phyloP scores from a whole-genome alignment of 1,139 yeast species.

The Protomyces inundatus region DNA sequence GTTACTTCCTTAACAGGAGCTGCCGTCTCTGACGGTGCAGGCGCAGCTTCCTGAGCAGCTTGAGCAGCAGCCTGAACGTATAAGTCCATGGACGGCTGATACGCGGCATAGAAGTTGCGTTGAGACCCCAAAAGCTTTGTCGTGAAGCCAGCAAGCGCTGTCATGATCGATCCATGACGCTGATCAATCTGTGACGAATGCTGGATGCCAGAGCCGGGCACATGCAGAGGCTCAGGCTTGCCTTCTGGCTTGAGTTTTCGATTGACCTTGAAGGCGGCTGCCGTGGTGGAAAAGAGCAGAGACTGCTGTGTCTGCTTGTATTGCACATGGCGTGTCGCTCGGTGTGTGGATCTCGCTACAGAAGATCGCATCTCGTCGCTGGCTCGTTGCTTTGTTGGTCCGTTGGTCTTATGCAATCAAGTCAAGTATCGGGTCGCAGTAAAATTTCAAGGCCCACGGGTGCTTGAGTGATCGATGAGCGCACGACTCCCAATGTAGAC shows the following conservation, averaged over 20 bases:
- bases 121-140: conserved; percentile 11
- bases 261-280: conserved; percentile 9
- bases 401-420: too few relatives aligned
- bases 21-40: neutral
- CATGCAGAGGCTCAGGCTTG: conserved; percentile 17
- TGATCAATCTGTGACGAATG: conserved; percentile 22
- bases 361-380: neutral
- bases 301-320: neutral
- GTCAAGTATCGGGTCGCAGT: too few relatives aligned
- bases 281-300: conserved; percentile 2
- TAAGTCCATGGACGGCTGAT: conserved; percentile 23
- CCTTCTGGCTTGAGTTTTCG: conserved; percentile 21
- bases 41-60: conserved; percentile 20
- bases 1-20: neutral
- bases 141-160: conserved; percentile 7
- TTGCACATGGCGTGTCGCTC: neutral
- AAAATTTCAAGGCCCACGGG: too few relatives aligned
- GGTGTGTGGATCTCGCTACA: neutral
- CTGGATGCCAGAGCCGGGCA: conserved; percentile 20
- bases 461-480: too few relatives aligned
- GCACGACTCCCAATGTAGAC: too few relatives aligned
- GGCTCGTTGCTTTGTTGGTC: too few relatives aligned
- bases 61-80: conserved; percentile 24
- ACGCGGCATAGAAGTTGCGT: conserved; percentile 16
- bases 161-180: conserved; percentile 14